A percentile compares a stretch with the other conserved stretches of the same genome.
Evolutionary conservation across 2,329 filamentous ascomycete species (phyloP).

Genomic region (Aureobasidium sp.): DNA sequence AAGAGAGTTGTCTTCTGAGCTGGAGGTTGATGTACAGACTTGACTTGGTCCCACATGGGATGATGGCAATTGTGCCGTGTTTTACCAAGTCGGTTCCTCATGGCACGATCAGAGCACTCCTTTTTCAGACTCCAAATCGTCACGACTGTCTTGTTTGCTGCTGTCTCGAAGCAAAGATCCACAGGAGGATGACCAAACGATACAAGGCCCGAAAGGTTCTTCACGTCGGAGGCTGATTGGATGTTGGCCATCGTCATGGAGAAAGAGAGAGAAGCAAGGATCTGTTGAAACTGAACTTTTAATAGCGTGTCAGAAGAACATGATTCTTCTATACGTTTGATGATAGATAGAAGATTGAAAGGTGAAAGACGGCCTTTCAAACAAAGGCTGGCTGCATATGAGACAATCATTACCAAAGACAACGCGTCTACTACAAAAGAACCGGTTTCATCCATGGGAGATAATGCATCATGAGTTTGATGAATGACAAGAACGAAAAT

Average conservation of each 20-base stretch:
- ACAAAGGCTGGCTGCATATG: background rate
- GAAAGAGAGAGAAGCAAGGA: background rate
- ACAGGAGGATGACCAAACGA: background rate
- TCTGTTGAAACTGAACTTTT: background rate
- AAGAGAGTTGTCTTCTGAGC: background rate
- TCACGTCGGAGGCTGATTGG: background rate
- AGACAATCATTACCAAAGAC: background rate
- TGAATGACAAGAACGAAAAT: background rate
- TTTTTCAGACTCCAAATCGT: background rate
- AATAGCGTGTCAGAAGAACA: background rate
- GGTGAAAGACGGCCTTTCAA: background rate
- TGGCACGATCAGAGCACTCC: background rate
- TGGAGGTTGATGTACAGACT: background rate
- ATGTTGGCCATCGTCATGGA: background rate
- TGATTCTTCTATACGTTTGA: background rate
- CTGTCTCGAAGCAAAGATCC: background rate
- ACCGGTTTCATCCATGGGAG: background rate
- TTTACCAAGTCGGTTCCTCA: background rate
- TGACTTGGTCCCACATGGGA: background rate
- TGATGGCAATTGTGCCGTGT: background rate
- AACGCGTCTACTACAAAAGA: background rate
- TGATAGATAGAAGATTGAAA: background rate
- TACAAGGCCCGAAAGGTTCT: background rate
- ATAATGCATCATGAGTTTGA: background rate
- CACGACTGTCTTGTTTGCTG: background rate